These are phyloP conservation scores for Podosphaera leucotricha DNA, from an alignment of 2,329 filamentous ascomycete genomes.

Conservation along the genomic window DNA sequence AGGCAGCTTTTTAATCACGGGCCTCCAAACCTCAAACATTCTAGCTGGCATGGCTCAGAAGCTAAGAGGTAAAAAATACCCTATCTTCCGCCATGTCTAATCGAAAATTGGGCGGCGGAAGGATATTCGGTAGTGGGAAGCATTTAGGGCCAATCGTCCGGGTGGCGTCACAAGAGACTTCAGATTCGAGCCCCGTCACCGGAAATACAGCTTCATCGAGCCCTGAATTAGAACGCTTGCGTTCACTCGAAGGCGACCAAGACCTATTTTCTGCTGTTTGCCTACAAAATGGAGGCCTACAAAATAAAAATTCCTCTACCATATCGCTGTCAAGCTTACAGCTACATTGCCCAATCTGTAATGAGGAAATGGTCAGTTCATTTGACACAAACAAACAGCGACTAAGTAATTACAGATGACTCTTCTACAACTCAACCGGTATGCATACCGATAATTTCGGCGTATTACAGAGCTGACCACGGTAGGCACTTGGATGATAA, in stretches of 20 bases:
- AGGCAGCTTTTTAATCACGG: neutral
- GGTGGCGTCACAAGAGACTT: slow-evolving; percentile 16
- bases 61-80: neutral
- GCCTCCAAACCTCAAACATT: neutral
- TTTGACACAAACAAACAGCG: neutral
- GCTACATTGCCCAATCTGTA: slow-evolving; percentile 91
- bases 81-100: slow-evolving; percentile 38
- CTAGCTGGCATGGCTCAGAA: neutral
- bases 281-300: slow-evolving; percentile 39
- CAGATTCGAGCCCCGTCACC: slow-evolving; percentile 22
- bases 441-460: slow-evolving; percentile 8
- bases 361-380: slow-evolving; percentile 68
- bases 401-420: slow-evolving; percentile 41
- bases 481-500: slow-evolving; percentile 47
- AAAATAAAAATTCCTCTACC: slow-evolving; percentile 27
- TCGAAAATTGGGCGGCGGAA: slow-evolving; percentile 75
- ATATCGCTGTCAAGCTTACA: slow-evolving; percentile 32
- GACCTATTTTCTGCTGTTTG: slow-evolving; percentile 67
- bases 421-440: slow-evolving; percentile 72
- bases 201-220: slow-evolving; percentile 34
- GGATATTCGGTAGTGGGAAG: slow-evolving; percentile 71
- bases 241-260: slow-evolving; percentile 42
- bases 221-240: neutral
- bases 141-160: slow-evolving; percentile 44
- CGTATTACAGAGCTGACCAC: slow-evolving; percentile 12